Base-by-base conservation (phyloP, 768 basidiomycete genomes). In the Paxillus rubicundulus region DNA sequence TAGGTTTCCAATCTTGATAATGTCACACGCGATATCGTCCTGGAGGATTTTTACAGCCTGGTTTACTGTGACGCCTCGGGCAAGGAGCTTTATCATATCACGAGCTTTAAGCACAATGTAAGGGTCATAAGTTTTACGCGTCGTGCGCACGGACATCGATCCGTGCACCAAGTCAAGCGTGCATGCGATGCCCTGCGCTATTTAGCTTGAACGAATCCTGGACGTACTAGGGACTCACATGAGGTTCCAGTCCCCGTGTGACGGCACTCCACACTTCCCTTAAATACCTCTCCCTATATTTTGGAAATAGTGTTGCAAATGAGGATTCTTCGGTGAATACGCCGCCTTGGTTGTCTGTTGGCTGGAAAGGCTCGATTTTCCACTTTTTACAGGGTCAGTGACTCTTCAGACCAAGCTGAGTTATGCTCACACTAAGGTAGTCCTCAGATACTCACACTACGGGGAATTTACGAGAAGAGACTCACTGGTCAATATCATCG, bases 401-500 rank as follows among this genome's bases (percentile, higher is more conserved):
- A 6, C 49, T 28, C 24, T 27, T 14, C 13, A 32, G 24, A n/a
- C 33, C 2, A 34, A 24, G 30, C 18, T 33, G 33, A 43, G 24
- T 20, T 28, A 47, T 10, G 39, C 79, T 72, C 72, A 82, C 82
- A 67, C 80, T 83, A 56, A 5, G 46, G 47, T 45, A 43, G 18
- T 45, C n/a, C 36, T 46, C 28, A 50, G 50, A 50, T 34, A 45
- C 38, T 46, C 14, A 33, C 32, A 34, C 12, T 5, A 43, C 20
- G 36, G 47, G 54, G 45, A 36, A 40, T 39, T 43, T 28, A 56
- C 41, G 20, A 27, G 39, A 45, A 45, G 27, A 40, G n/a, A 69
- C 93, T 85, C 68, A 96, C 93, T 97, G 95, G 78, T 98, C 91
- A 71, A 98, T 93, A 62, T 97, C 96, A 69, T 98, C 95, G 40